Evolutionary conservation across 495 filamentous ascomycete species (phyloP).

Genomic region (Pyrenopolyporus hunteri): DNA sequence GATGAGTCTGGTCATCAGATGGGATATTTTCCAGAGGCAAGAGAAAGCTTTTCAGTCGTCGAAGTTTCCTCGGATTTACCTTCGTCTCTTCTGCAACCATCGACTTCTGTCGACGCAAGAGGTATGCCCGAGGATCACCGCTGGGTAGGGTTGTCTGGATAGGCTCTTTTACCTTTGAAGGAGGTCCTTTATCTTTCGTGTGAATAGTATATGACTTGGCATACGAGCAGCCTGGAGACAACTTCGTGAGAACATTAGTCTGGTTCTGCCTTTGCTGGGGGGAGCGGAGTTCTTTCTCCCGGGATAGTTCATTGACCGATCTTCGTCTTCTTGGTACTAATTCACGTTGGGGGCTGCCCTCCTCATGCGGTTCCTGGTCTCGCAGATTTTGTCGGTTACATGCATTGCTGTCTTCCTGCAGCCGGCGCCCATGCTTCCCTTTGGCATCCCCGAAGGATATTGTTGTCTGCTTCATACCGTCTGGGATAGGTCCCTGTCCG

Average conservation of each 20-base stretch:
- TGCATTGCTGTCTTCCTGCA: background rate
- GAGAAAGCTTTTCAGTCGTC: constrained; percentile 50
- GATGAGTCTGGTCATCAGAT: constrained; percentile 36
- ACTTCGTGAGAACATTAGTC: background rate
- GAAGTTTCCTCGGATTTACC: constrained; percentile 36
- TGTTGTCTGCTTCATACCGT: constrained; percentile 32
- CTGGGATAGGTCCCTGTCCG: background rate
- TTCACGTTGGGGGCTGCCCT: background rate
- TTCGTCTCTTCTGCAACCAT: constrained; percentile 26
- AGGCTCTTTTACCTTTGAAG: constrained; percentile 21
- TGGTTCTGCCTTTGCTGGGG: background rate
- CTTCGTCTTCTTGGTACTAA: background rate
- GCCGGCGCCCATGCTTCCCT: constrained; percentile 2
- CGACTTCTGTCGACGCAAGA: constrained; percentile 50
- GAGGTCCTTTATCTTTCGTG: background rate
- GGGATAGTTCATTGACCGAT: constrained; percentile 8
- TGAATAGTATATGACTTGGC: background rate
- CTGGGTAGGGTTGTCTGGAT: constrained; percentile 41
- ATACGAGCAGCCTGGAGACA: background rate
- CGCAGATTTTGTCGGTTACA: background rate
- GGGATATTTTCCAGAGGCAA: constrained; percentile 53
- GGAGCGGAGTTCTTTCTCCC: background rate
- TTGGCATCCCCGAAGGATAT: constrained; percentile 24
- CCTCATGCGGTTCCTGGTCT: background rate
- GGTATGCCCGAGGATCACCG: constrained; percentile 48